phyloP scores from a whole-genome alignment of 1,284 basidiomycete species.

The Boletus semigastroideus region DNA sequence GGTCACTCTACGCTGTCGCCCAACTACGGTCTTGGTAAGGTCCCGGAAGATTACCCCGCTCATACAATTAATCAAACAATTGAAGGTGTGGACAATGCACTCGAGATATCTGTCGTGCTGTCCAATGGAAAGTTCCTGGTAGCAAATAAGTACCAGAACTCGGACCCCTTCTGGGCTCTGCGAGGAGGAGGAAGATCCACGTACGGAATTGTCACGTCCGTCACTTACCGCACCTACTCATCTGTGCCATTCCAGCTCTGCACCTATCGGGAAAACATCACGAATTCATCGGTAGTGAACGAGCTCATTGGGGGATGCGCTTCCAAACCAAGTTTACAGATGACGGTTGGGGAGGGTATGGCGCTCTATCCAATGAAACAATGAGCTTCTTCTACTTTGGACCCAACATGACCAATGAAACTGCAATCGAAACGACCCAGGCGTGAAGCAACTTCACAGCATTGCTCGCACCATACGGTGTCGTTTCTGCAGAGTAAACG shows the following conservation, averaged over 20 bases:
- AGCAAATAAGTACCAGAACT: conserved; percentile 14
- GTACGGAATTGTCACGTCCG: conserved; percentile 20
- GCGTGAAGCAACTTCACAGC: conserved; percentile 33
- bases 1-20: conserved; percentile 44
- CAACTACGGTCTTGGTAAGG: conserved; percentile 43
- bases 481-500: conserved; percentile 2
- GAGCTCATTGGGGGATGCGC: conserved; percentile 31
- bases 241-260: conserved; percentile 29
- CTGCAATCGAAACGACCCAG: conserved; percentile 33
- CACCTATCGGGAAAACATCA: conserved; percentile 26
- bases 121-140: conserved; percentile 17
- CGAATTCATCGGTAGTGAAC: conserved; percentile 16
- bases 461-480: conserved; percentile 5
- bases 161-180: conserved; percentile 45
- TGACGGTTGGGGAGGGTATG: conserved; percentile 24
- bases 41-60: background rate
- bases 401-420: no score
- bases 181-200: conserved; percentile 48
- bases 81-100: conserved; percentile 42
- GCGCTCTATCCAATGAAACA: background rate
- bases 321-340: conserved; percentile 33
- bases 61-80: background rate
- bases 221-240: conserved; percentile 33
- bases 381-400: conserved; percentile 29
- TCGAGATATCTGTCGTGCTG: conserved; percentile 26